A percentile compares a stretch with the other conserved stretches of the same genome.
phyloP scores from a whole-genome alignment of 208 protist genomes.

The Trypanosoma conorhini region DNA sequence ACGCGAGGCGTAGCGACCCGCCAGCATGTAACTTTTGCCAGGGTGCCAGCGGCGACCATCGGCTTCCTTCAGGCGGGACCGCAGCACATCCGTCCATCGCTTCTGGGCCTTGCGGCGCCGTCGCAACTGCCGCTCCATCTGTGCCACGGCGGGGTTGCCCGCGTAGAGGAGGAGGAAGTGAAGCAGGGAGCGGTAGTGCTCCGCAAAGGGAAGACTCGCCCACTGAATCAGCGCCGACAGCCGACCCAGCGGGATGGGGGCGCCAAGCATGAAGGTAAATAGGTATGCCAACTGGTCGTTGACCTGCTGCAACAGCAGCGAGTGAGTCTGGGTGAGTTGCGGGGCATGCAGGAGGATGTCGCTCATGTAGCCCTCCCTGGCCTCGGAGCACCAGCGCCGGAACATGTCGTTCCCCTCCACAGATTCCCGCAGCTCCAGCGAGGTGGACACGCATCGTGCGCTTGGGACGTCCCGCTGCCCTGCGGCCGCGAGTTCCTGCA shows the following conservation, averaged over 20 bases:
- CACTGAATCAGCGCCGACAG: conserved; percentile 50
- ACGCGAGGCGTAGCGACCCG: conserved; percentile 23
- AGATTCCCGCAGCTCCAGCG: conserved; percentile 20
- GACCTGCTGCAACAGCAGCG: conserved; percentile 10
- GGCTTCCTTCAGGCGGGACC: not conserved
- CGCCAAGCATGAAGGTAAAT: conserved; percentile 27
- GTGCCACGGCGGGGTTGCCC: conserved; percentile 39
- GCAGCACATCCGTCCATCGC: conserved; percentile 22
- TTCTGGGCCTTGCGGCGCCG: conserved; percentile 27
- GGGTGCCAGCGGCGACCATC: not conserved
- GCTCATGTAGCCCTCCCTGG: conserved; percentile 18
- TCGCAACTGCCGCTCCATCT: conserved; percentile 26
- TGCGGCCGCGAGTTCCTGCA: not conserved
- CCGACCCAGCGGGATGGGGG: conserved; percentile 50
- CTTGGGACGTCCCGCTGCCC: not conserved
- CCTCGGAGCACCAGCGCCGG: conserved; percentile 25
- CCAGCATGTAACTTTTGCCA: not conserved
- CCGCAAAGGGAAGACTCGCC: conserved; percentile 38
- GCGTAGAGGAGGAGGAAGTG: conserved; percentile 43
- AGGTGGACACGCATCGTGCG: not conserved
- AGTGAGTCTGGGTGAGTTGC: conserved; percentile 3
- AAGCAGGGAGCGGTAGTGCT: conserved; percentile 46
- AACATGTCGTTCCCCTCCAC: conserved; percentile 24
- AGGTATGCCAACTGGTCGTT: conserved; percentile 27
- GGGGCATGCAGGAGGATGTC: not conserved